Evolutionary conservation across 2,329 filamentous ascomycete species (phyloP), one percentile per base, ranked within the genome.

Genomic region (Penicillium sp.): DNA sequence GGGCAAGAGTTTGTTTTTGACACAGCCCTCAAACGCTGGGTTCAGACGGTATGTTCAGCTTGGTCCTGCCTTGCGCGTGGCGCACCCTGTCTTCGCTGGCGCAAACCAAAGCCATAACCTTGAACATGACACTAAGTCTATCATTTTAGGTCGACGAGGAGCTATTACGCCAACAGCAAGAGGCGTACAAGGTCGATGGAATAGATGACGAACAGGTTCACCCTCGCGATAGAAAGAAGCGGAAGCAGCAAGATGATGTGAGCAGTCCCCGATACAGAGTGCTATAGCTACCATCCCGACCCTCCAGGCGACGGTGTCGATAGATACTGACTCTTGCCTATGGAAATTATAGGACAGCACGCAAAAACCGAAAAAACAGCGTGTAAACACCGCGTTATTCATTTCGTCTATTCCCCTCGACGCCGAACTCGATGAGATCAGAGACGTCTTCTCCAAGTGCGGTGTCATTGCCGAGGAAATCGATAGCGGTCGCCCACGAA

Each of bases 401-500:
- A 90, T 97, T 48, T 96, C 92, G 5, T 91, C 90, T 13, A 84
- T 99, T 4, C 96, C 95, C 0, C 75, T 81, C 39, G 91, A 98
- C 72, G 89, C 86, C 44, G 90, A 89, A 0, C 80, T 88, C 43
- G 85, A 90, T 29, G 95, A 99, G 77, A 86, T 99, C 16, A 84
- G 89, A 64, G 85, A 91, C 24, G 81, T 90, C 27, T 99, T 99
- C 78, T 91, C 88, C 48, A 93, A 91, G 73, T 96, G 86, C 69
- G 93, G 93, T 58, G 89, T 98, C 64, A 93, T 99, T 63, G 91
- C 93, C 48, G 93, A 98, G 75, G 90, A 96, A 75, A 93, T 96
- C 63, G 93, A 97, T 69, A 92, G 87, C 68, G 90, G 91, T 55
- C 85, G 87, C 46, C 91, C 91, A 45, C 88, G 95, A 37, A 93